Percentiles rank a stretch among this genome's conserved stretches.
These are phyloP conservation scores for Rhazya stricta DNA, from an alignment of 257 asterid species.

Conservation along the genomic window DNA sequence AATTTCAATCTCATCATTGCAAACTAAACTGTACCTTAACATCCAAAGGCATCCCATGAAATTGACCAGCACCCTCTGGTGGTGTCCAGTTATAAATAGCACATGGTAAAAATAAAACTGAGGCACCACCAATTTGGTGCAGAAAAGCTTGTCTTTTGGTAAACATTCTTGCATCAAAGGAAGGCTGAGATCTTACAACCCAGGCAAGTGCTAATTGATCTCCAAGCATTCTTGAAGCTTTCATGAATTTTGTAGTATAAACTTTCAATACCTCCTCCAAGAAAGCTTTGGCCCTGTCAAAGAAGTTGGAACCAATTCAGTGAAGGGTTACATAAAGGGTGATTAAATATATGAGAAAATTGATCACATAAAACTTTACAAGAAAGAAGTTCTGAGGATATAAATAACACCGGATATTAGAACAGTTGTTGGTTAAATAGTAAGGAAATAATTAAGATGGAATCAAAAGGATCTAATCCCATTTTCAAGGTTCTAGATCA, in stretches of 20 bases:
- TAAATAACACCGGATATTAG: background rate
- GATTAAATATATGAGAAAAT: background rate
- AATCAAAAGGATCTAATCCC: background rate
- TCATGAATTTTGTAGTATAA: conserved; percentile 59
- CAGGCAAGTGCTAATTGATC: conserved; percentile 95
- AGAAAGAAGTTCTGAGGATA: background rate
- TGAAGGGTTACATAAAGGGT: background rate
- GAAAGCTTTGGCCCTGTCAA: conserved; percentile 64
- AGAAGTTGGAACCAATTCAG: conserved; percentile 4
- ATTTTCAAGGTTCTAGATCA: background rate
- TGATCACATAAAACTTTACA: background rate
- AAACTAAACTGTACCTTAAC: conserved; percentile 56
- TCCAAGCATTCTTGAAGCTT: conserved; percentile 94
- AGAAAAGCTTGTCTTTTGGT: conserved; percentile 55
- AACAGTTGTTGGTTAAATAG: background rate
- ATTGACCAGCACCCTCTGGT: conserved; percentile 97
- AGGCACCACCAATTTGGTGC: conserved; percentile 48
- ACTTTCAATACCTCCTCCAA: conserved; percentile 58
- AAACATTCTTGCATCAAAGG: conserved; percentile 48
- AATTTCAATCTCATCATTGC: background rate
- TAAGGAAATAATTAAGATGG: background rate
- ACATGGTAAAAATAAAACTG: conserved; percentile 82
- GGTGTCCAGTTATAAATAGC: conserved; percentile 90
- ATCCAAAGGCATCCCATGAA: conserved; percentile 95
- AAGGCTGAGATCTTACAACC: conserved; percentile 61